A percentile compares a stretch with the other conserved stretches of the same genome.
These are phyloP conservation scores for Batkoa obscura DNA, from an alignment of 371 early-diverging fungal species.

Conservation along the genomic window DNA sequence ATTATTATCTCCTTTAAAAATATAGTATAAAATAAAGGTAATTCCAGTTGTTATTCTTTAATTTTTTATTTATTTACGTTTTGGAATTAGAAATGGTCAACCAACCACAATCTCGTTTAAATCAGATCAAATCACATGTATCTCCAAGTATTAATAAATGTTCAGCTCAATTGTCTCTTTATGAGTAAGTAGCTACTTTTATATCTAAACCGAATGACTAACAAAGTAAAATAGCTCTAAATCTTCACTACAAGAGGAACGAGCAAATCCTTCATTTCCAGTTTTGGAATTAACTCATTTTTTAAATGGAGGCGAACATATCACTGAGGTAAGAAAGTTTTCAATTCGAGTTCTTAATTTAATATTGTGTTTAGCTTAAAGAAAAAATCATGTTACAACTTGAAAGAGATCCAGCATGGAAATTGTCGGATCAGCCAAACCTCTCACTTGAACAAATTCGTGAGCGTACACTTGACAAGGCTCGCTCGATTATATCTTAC, in stretches of 20 bases:
- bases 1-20: too few relatives aligned
- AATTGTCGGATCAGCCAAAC: conserved; percentile 61
- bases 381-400: conserved; percentile 69
- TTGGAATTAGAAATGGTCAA: too few relatives aligned
- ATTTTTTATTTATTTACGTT: too few relatives aligned
- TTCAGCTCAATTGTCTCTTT: too few relatives aligned
- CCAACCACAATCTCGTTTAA: too few relatives aligned
- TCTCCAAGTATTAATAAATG: too few relatives aligned
- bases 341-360: not conserved
- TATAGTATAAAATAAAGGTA: too few relatives aligned
- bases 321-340: conserved; percentile 23
- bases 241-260: conserved; percentile 47
- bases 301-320: conserved; percentile 54
- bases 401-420: conserved; percentile 74
- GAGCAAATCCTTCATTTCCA: conserved; percentile 50
- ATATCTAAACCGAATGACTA: too few relatives aligned
- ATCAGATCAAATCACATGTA: too few relatives aligned
- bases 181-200: too few relatives aligned
- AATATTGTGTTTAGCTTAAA: conserved; percentile 23
- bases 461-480: conserved; percentile 75
- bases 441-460: conserved; percentile 55
- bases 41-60: too few relatives aligned
- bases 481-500: conserved; percentile 48
- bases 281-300: conserved; percentile 59
- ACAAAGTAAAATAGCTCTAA: too few relatives aligned